A percentile compares a stretch with the other conserved stretches of the same genome.
Evolutionary conservation across 2,329 filamentous ascomycete genomes (phyloP).

Genomic region (Aspergillus eucalypticola): DNA sequence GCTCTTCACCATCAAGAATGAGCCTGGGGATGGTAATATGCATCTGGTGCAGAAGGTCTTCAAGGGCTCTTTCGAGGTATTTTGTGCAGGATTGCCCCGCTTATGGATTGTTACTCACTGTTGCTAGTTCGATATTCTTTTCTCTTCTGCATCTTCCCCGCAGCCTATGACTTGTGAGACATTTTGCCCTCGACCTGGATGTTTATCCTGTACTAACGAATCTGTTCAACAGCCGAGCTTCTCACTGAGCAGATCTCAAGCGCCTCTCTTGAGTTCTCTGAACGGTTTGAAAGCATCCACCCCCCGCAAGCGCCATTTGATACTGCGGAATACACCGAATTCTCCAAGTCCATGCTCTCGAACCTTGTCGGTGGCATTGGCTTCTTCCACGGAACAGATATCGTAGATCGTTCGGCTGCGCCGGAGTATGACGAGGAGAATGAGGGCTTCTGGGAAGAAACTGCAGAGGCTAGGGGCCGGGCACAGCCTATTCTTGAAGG

Average conservation of each 20-base stretch:
- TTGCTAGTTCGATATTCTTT: slow-evolving; percentile 79
- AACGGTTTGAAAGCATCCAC: slow-evolving; percentile 73
- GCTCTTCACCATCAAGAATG: slow-evolving; percentile 75
- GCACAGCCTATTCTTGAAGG: slow-evolving; percentile 72
- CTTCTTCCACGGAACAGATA: slow-evolving; percentile 85
- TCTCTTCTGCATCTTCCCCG: slow-evolving; percentile 72
- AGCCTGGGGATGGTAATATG: slow-evolving; percentile 65
- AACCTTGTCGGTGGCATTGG: slow-evolving; percentile 93
- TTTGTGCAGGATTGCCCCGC: neutral
- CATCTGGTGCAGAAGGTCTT: slow-evolving; percentile 92
- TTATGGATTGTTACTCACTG: slow-evolving; percentile 12
- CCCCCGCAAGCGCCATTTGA: slow-evolving; percentile 74
- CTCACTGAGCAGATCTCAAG: slow-evolving; percentile 69
- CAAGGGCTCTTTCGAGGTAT: slow-evolving; percentile 74
- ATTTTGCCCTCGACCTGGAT: neutral
- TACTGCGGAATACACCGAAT: slow-evolving; percentile 69
- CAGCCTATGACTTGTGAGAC: slow-evolving; percentile 53
- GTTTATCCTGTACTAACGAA: slow-evolving; percentile 11
- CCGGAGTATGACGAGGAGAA: slow-evolving; percentile 92
- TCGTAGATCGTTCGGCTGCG: slow-evolving; percentile 90
- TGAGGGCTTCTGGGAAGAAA: slow-evolving; percentile 93
- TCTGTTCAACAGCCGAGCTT: slow-evolving; percentile 51
- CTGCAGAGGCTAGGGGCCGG: slow-evolving; percentile 73
- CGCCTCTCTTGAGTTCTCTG: slow-evolving; percentile 67
- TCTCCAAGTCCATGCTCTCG: slow-evolving; percentile 88